Conservation (phyloP, 805 yeast genomes). For the Wickerhamomyces mucosus region DNA sequence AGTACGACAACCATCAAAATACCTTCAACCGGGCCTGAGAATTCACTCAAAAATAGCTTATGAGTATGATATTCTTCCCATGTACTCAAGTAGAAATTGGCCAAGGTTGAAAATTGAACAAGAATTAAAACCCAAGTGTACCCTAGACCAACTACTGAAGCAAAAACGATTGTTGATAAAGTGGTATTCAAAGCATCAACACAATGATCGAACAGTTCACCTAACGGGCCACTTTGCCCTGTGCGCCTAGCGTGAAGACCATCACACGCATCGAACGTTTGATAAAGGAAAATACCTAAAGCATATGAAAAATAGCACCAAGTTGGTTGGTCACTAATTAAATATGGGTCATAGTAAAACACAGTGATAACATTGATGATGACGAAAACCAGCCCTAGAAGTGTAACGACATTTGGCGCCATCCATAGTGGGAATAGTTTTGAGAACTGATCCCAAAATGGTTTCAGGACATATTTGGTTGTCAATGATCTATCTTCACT, state of each 20-base stretch:
- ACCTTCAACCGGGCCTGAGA: slow-evolving; percentile 96
- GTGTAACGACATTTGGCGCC: slow-evolving; percentile 90
- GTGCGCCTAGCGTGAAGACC: slow-evolving; percentile 94
- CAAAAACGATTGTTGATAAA: slow-evolving; percentile 63
- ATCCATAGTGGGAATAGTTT: slow-evolving; percentile 70
- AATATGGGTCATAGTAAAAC: slow-evolving; percentile 63
- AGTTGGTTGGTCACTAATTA: slow-evolving; percentile 49
- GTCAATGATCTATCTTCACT: slow-evolving; percentile 75
- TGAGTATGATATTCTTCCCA: slow-evolving; percentile 97
- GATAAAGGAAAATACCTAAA: slow-evolving; percentile 77
- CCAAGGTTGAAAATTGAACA: slow-evolving; percentile 63
- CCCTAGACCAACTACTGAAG: slow-evolving; percentile 71
- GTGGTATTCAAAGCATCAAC: slow-evolving; percentile 71
- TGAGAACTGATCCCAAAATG: slow-evolving; percentile 73
- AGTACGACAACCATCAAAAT: slow-evolving; percentile 51
- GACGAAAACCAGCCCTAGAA: slow-evolving; percentile 69
- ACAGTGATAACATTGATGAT: slow-evolving; percentile 53
- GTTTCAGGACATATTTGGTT: slow-evolving; percentile 68
- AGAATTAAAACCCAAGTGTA: slow-evolving; percentile 49
- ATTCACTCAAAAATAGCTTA: slow-evolving; percentile 61
- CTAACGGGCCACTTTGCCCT: slow-evolving; percentile 90
- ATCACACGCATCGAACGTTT: slow-evolving; percentile 93
- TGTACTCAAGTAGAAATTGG: slow-evolving; percentile 81
- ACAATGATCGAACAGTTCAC: slow-evolving; percentile 91
- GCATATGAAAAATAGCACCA: slow-evolving; percentile 79